Evolutionary conservation across 2,329 filamentous ascomycete species (phyloP).

Genomic region (Mycosphaerella sp.): DNA sequence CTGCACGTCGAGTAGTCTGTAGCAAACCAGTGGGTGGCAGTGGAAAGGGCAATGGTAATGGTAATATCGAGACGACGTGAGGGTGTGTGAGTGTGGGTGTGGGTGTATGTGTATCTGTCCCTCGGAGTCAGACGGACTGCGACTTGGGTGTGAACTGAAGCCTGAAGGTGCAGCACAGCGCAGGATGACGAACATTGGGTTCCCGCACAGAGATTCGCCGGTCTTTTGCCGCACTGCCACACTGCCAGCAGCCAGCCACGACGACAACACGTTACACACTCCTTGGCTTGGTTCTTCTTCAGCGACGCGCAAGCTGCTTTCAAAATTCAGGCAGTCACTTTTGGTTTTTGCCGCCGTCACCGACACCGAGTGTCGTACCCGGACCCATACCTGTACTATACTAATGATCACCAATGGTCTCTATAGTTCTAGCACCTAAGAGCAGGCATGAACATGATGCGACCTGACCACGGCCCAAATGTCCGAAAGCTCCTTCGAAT

Average conservation of each 20-base stretch:
- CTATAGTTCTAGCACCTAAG: no score
- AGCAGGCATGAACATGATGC: no score
- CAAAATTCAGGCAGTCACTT: not conserved
- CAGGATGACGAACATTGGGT: not conserved
- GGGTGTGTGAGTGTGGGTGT: no score
- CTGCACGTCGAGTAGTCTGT: not conserved
- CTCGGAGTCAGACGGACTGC: not conserved
- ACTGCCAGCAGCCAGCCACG: not conserved
- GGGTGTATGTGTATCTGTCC: not conserved
- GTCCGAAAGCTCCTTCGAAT: no score
- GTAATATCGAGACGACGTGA: no score
- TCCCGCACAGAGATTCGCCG: no score
- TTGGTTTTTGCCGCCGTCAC: not conserved
- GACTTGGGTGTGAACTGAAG: no score
- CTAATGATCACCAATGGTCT: no score
- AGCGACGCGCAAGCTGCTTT: not conserved
- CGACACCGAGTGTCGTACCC: no score
- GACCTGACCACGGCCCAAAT: no score
- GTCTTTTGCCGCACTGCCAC: not conserved
- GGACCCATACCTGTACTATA: no score
- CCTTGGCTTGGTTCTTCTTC: not conserved
- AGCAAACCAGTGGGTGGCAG: not conserved
- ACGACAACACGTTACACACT: no score
- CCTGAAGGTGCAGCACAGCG: not conserved
- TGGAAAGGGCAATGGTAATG: not conserved